These are phyloP conservation scores for Endocarpon pusillum DNA, from an alignment of 495 filamentous ascomycete genomes.

Conservation along the genomic window DNA sequence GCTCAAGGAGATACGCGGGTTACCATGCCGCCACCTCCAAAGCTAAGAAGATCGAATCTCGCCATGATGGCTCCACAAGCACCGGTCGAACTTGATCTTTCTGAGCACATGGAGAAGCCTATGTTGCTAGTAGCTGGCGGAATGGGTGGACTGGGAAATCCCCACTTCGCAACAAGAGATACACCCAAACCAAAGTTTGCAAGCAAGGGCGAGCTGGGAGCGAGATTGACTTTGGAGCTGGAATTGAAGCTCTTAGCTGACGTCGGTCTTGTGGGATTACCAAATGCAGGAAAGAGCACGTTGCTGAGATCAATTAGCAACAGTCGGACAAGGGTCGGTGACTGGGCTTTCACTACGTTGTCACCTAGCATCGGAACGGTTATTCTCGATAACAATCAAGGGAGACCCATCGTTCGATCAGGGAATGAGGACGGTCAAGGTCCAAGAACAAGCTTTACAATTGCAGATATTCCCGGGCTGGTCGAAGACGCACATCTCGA, in stretches of 20 bases:
- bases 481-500: constrained; percentile 84
- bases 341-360: constrained; percentile 94
- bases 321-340: constrained; percentile 72
- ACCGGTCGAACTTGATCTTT: constrained; percentile 70
- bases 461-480: constrained; percentile 90
- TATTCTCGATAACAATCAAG: constrained; percentile 66
- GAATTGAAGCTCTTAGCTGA: constrained; percentile 92
- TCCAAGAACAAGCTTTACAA: constrained; percentile 60
- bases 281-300: constrained; percentile 93
- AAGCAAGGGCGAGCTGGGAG: constrained; percentile 64
- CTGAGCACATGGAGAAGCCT: constrained; percentile 59
- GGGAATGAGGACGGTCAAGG: constrained; percentile 14
- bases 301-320: constrained; percentile 72
- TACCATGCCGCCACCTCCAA: constrained; percentile 39
- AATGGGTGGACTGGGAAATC: constrained; percentile 80
- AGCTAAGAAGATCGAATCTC: constrained; percentile 37
- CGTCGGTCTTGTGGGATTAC: constrained; percentile 82
- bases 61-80: constrained; percentile 43
- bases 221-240: constrained; percentile 63
- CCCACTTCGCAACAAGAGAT: constrained; percentile 64
- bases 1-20: constrained; percentile 45
- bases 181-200: constrained; percentile 66
- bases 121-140: constrained; percentile 84
- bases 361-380: constrained; percentile 91
- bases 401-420: constrained; percentile 38